These are phyloP conservation scores for Megacollybia marginata DNA, from an alignment of 768 basidiomycete species.

Conservation along the genomic window DNA sequence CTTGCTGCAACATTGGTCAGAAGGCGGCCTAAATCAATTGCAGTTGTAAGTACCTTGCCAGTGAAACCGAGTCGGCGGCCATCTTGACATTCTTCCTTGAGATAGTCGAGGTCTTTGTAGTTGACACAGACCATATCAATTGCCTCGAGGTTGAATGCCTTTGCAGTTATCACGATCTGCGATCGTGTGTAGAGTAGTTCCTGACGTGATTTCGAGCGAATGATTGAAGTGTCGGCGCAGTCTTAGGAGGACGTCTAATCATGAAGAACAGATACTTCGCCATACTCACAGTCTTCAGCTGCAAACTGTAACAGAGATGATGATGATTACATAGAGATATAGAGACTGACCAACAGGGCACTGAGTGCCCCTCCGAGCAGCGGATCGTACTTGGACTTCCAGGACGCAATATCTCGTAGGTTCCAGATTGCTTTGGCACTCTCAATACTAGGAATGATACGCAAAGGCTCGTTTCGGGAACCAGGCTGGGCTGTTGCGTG, in stretches of 20 bases:
- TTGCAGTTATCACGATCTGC: constrained; percentile 72
- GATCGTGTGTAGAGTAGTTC: constrained; percentile 85
- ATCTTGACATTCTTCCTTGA: constrained; percentile 72
- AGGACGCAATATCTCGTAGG: constrained; percentile 62
- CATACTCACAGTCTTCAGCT: constrained; percentile 78
- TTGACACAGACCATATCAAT: constrained; percentile 95
- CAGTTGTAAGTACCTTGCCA: constrained; percentile 54
- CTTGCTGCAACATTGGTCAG: constrained; percentile 55
- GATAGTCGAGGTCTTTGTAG: constrained; percentile 63
- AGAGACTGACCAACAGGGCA: constrained; percentile 55
- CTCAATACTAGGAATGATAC: constrained; percentile 78
- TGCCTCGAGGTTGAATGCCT: constrained; percentile 74
- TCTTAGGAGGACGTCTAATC: constrained; percentile 34
- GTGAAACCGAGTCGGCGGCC: constrained; percentile 80
- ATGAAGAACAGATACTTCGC: neutral
- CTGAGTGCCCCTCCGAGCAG: constrained; percentile 43
- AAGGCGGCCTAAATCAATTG: neutral
- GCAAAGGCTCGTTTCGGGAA: constrained; percentile 34
- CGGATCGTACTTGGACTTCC: constrained; percentile 47
- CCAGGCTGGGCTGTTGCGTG: constrained; percentile 11
- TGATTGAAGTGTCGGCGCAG: constrained; percentile 83
- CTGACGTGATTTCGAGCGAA: constrained; percentile 62
- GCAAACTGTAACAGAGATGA: constrained; percentile 57
- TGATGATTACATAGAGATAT: neutral
- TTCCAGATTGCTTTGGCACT: constrained; percentile 69